Conservation (phyloP, 2,329 filamentous ascomycete species). For the Penicillium sp. region DNA sequence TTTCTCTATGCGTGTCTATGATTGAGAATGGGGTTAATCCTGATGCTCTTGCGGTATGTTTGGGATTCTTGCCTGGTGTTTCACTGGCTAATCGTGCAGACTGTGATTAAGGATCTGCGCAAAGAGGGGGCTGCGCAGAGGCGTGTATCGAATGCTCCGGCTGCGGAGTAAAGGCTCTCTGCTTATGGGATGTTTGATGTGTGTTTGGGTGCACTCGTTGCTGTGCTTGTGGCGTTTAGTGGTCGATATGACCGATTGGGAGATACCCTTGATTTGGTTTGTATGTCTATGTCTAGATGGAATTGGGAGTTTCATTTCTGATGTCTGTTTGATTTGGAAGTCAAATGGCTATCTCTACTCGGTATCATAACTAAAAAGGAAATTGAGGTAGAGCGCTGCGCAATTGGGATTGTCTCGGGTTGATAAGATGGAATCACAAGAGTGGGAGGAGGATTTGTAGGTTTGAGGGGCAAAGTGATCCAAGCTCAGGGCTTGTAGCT, state of each 20-base stretch:
- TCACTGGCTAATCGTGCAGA: conserved; percentile 25
- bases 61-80: not conserved
- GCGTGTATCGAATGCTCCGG: conserved; percentile 22
- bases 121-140: conserved; percentile 35
- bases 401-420: not conserved
- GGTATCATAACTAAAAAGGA: not conserved
- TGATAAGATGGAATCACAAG: not conserved
- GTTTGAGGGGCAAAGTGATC: not conserved
- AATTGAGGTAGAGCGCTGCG: not conserved
- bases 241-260: conserved; percentile 4
- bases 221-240: conserved; percentile 11
- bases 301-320: conserved; percentile 1
- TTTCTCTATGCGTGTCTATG: conserved; percentile 92
- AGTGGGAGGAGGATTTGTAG: not conserved
- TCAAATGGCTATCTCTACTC: not conserved
- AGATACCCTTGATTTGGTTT: conserved; percentile 15
- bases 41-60: conserved; percentile 81
- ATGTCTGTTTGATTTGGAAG: not conserved
- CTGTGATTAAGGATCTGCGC: conserved; percentile 46
- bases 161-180: conserved; percentile 12
- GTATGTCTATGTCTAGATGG: conserved; percentile 4
- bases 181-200: too few species aligned
- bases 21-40: conserved; percentile 97
- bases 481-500: not conserved
- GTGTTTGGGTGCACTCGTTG: not conserved